Base-by-base conservation (phyloP, 1,284 basidiomycete species). In the Vanrija sp. region DNA sequence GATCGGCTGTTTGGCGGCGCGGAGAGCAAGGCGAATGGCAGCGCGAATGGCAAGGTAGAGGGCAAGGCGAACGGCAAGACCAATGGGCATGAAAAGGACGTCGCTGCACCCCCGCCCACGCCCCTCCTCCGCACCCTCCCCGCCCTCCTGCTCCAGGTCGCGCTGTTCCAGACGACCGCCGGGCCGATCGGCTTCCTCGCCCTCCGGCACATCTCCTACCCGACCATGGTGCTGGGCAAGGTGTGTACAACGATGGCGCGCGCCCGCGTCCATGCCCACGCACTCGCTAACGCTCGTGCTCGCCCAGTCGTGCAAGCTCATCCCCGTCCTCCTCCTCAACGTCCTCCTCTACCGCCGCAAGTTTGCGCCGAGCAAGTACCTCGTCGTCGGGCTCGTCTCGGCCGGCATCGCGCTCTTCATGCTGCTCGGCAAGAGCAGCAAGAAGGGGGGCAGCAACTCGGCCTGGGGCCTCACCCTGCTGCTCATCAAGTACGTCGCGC, bases 201-300 rank as follows among this genome's bases (percentile, higher is more conserved):
- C 6, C 85, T 98, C 44, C 85, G 89, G 43, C 92, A 97, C 79
- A 95, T 99, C 71, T 93, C 91, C 18, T 98, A 98, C 80, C 96
- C 96, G 26, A 93, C 95, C 16, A 93, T 98, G 87, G 94, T 98
- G 39, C 86, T 98, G 60, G 95, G 91, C 58, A 98, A 98, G 77
- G 74, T 75, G n/a, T n/a, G n/a, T n/a, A n/a, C n/a, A n/a, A n/a
- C n/a, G n/a, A n/a, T n/a, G n/a, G n/a, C n/a, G n/a, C n/a, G n/a
- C n/a, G n/a, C n/a, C n/a, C n/a, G n/a, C n/a, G n/a, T n/a, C n/a
- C n/a, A n/a, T n/a, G n/a, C n/a, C n/a, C n/a, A n/a, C n/a, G n/a
- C n/a, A n/a, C n/a, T 21, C 8, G 15, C 48, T 26, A 18, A 39
- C 23, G 16, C 26, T 34, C 5, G 19, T 15, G 26, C 10, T 7